A percentile compares a stretch with the other conserved stretches of the same genome.
Evolutionary conservation across 2,329 filamentous ascomycete genomes (phyloP).

Genomic region (Ophiostoma sp.): DNA sequence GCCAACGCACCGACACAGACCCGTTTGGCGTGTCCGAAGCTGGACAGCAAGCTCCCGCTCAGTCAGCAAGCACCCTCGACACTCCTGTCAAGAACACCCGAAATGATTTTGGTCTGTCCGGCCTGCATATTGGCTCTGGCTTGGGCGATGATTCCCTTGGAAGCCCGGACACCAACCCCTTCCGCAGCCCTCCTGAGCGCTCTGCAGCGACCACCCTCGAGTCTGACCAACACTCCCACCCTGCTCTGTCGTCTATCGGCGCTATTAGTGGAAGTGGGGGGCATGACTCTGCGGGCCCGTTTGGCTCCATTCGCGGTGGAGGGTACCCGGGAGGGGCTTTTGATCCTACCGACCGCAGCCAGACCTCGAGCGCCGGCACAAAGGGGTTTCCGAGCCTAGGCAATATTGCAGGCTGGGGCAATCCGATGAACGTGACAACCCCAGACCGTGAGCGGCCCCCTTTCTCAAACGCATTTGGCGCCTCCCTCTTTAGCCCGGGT

Average conservation of each 20-base stretch:
- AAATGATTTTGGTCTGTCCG: conserved; percentile 58
- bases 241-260: neutral
- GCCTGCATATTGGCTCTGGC: conserved; percentile 52
- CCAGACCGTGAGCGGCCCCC: conserved; percentile 59
- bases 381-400: conserved; percentile 63
- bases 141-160: conserved; percentile 64
- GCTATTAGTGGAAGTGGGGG: conserved; percentile 38
- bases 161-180: conserved; percentile 94
- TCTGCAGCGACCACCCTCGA: conserved; percentile 47
- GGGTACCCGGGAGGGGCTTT: conserved; percentile 39
- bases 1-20: conserved; percentile 66
- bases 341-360: conserved; percentile 80
- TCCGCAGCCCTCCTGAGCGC: conserved; percentile 72
- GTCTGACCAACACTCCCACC: conserved; percentile 1
- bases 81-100: conserved; percentile 51
- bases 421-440: conserved; percentile 55
- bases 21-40: conserved; percentile 65
- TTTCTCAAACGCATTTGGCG: conserved; percentile 62
- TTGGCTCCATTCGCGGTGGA: conserved; percentile 50
- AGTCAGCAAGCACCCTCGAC: conserved; percentile 53
- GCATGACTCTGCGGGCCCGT: conserved; percentile 43
- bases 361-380: conserved; percentile 81
- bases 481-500: conserved; percentile 70
- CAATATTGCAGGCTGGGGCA: conserved; percentile 57
- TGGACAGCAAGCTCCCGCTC: conserved; percentile 39